Evolutionary conservation across 179 eudicot genomes (phyloP).

Genomic region (Silene vulgaris): DNA sequence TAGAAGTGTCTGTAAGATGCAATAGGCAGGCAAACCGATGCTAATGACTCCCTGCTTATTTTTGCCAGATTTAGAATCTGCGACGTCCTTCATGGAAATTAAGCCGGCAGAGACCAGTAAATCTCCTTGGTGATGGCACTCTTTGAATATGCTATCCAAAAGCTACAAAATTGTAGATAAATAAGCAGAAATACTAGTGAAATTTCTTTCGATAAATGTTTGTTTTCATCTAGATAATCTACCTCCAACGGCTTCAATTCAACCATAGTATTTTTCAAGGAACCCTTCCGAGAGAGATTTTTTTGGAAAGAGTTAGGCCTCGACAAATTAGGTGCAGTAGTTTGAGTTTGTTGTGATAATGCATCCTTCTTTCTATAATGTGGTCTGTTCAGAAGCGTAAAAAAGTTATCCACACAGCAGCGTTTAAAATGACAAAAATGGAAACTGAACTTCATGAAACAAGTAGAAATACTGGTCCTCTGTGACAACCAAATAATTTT

Average conservation of each 20-base stretch:
- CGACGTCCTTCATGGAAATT: slow-evolving; percentile 63
- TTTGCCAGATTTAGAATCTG: slow-evolving; percentile 63
- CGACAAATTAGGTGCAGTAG: slow-evolving; percentile 45
- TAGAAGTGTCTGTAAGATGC: slow-evolving; percentile 56
- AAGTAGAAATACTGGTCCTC: slow-evolving; percentile 6
- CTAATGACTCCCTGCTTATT: slow-evolving; percentile 43
- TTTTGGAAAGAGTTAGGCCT: slow-evolving; percentile 49
- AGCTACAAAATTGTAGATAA: slow-evolving; percentile 36
- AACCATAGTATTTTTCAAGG: slow-evolving; percentile 45
- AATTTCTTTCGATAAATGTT: not conserved
- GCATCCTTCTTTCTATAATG: slow-evolving; percentile 44
- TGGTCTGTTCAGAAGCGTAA: slow-evolving; percentile 47
- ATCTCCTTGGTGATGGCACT: slow-evolving; percentile 60
- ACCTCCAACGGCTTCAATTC: slow-evolving; percentile 86
- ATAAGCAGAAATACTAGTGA: not conserved
- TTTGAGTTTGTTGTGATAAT: slow-evolving; percentile 24
- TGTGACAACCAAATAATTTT: no score
- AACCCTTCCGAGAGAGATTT: slow-evolving; percentile 44
- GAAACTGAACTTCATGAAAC: not conserved
- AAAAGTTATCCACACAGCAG: not conserved
- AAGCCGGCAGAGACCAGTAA: slow-evolving; percentile 51
- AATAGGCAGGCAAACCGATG: slow-evolving; percentile 78
- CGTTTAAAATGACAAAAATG: not conserved
- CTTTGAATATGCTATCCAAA: slow-evolving; percentile 56
- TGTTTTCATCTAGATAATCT: not conserved